phyloP scores from a whole-genome alignment of 192 early-diverging fungal genomes.

The Rhizoclosmatium sp. region DNA sequence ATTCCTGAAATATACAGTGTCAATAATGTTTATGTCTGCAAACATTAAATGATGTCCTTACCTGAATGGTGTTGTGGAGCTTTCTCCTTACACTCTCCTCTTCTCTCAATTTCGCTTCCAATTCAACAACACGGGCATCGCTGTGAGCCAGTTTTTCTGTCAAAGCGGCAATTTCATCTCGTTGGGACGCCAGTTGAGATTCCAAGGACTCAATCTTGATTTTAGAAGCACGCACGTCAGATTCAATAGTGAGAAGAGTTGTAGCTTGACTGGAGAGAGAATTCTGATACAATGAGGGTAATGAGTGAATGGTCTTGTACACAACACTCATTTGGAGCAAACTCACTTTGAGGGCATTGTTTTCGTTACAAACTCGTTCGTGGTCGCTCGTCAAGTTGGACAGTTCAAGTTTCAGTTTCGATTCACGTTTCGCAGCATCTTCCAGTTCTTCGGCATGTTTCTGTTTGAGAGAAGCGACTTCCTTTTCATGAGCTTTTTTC shows the following conservation, averaged over 20 bases:
- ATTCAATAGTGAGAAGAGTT: slow-evolving; percentile 50
- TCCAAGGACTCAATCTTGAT: slow-evolving; percentile 37
- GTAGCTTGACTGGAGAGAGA: slow-evolving; percentile 63
- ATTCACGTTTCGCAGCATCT: slow-evolving; percentile 34
- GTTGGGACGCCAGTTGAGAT: slow-evolving; percentile 6
- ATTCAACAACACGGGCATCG: slow-evolving; percentile 48
- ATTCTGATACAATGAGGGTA: slow-evolving; percentile 32
- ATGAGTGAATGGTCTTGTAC: neutral
- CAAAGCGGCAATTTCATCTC: slow-evolving; percentile 30
- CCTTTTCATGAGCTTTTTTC: slow-evolving; percentile 53
- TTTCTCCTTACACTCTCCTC: slow-evolving; percentile 82
- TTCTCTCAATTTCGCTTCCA: slow-evolving; percentile 71
- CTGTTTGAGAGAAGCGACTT: slow-evolving; percentile 42
- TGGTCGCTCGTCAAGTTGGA: slow-evolving; percentile 22
- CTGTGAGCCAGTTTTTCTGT: slow-evolving; percentile 46
- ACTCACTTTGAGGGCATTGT: slow-evolving; percentile 18
- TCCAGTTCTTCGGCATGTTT: slow-evolving; percentile 33
- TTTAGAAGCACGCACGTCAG: slow-evolving; percentile 52
- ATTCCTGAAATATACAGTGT: slow-evolving; percentile 56
- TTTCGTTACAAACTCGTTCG: slow-evolving; percentile 24
- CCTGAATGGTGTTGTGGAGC: slow-evolving; percentile 86
- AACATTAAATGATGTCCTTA: too few species aligned
- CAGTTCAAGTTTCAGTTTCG: slow-evolving; percentile 37
- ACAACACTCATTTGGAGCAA: neutral
- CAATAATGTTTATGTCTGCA: too few species aligned